A percentile compares a stretch with the other conserved stretches of the same genome.
Conservation (phyloP, 345 rosid genomes). For the Citrus mangshanensis region DNA sequence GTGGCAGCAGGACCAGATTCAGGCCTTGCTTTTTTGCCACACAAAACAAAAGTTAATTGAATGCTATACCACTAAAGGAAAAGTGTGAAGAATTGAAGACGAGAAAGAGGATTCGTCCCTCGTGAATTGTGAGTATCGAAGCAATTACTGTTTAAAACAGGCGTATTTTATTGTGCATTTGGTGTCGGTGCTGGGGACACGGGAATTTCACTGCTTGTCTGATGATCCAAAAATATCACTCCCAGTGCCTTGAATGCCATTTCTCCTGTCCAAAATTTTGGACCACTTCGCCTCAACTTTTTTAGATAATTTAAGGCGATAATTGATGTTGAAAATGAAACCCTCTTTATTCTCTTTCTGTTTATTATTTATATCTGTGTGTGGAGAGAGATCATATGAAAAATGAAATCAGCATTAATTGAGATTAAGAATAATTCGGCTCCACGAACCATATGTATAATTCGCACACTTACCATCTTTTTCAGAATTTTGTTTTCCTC, state of each 20-base stretch:
- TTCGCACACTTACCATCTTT: too few species aligned
- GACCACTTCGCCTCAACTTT: neutral
- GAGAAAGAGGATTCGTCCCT: neutral
- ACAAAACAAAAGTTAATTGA: neutral
- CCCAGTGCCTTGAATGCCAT: neutral
- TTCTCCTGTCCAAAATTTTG: neutral
- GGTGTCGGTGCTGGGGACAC: slow-evolving; percentile 18
- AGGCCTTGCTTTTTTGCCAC: neutral
- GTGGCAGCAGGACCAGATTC: neutral
- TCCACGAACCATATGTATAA: too few species aligned
- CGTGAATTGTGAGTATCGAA: neutral
- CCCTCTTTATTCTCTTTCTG: too few species aligned
- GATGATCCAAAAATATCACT: slow-evolving; percentile 3
- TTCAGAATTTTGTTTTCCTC: neutral
- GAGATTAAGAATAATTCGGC: too few species aligned
- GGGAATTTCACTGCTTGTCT: slow-evolving; percentile 14
- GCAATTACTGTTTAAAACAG: neutral
- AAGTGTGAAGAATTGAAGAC: neutral
- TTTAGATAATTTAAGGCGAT: too few species aligned
- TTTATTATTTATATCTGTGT: too few species aligned
- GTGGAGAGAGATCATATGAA: too few species aligned
- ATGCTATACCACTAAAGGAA: neutral
- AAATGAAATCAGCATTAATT: too few species aligned
- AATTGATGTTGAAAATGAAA: too few species aligned
- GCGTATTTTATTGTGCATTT: neutral